Evolutionary conservation across 352 stramenopile species (phyloP).

Genomic region (Thalassiosira livingstoniorum): DNA sequence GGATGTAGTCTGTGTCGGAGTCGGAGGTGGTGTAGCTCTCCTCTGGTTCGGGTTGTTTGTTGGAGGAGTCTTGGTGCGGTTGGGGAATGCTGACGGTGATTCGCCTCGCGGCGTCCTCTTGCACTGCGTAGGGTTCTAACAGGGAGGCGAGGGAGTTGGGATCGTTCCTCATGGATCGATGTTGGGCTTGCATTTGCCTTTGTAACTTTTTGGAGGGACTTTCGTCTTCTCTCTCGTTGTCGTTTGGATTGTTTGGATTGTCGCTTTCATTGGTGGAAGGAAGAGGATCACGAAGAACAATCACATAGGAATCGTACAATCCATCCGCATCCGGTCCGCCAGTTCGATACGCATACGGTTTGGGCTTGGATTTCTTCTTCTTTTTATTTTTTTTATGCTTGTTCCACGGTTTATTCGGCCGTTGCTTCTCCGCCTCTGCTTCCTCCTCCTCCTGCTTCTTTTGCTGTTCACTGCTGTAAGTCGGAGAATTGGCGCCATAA

Average conservation of each 20-base stretch:
- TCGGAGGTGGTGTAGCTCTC: background rate
- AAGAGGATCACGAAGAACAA: conserved; percentile 49
- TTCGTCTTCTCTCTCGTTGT: conserved; percentile 26
- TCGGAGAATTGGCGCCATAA: conserved; percentile 42
- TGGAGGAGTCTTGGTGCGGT: background rate
- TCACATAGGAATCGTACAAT: conserved; percentile 53
- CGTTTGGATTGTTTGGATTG: background rate
- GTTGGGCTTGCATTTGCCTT: conserved; percentile 41
- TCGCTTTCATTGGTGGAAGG: background rate
- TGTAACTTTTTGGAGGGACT: conserved; percentile 47
- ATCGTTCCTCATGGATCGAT: conserved; percentile 42
- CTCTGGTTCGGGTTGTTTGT: conserved; percentile 1
- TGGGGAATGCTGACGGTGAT: too few relatives aligned
- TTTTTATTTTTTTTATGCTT: conserved; percentile 45
- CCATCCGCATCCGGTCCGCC: conserved; percentile 42
- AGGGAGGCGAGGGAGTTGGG: conserved; percentile 41
- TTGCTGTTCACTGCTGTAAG: conserved; percentile 25
- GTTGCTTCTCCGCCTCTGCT: conserved; percentile 1
- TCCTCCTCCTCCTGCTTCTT: conserved; percentile 33
- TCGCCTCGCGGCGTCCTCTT: background rate
- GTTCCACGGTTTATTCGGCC: conserved; percentile 32
- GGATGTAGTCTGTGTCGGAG: conserved; percentile 42
- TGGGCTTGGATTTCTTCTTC: conserved; percentile 43
- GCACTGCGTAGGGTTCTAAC: conserved; percentile 26
- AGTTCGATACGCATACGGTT: conserved; percentile 22